Percentiles rank a stretch among this genome's conserved stretches.
Conservation (phyloP, 176 grass and related monocot genomes). For the Phragmites australis region DNA sequence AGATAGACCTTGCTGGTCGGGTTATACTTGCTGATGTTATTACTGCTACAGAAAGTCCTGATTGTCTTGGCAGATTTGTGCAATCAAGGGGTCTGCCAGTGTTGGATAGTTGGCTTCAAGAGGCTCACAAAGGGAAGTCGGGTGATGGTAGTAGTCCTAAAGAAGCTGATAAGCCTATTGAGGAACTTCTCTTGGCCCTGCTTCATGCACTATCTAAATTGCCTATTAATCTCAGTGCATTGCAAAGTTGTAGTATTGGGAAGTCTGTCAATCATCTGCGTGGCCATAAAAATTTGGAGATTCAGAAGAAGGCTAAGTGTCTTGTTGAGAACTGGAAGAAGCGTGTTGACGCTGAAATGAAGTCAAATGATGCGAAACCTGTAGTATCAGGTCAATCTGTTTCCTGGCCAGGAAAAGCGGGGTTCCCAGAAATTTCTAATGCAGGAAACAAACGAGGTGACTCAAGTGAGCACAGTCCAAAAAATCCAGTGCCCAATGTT, state of each 20-base stretch:
- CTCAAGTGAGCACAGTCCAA: conserved; percentile 44
- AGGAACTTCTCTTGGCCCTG: conserved; percentile 62
- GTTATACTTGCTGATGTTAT: conserved; percentile 78
- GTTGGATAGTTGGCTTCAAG: conserved; percentile 88
- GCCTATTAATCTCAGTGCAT: conserved; percentile 63
- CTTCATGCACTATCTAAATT: conserved; percentile 61
- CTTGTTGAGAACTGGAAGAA: conserved; percentile 79
- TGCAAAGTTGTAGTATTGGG: conserved; percentile 68
- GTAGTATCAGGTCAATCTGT: conserved; percentile 54
- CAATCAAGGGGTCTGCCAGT: conserved; percentile 77
- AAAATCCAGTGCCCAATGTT: conserved; percentile 35
- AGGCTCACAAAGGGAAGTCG: conserved; percentile 84
- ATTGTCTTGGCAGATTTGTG: conserved; percentile 76
- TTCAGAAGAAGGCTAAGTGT: conserved; percentile 63
- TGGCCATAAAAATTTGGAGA: conserved; percentile 54
- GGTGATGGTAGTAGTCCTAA: conserved; percentile 74
- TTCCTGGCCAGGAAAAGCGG: conserved; percentile 58
- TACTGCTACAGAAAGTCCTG: conserved; percentile 63
- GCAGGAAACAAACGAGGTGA: conserved; percentile 43
- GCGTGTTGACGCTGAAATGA: conserved; percentile 70
- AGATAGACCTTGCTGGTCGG: conserved; percentile 62
- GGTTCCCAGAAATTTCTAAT: conserved; percentile 53
- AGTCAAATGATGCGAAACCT: conserved; percentile 53
- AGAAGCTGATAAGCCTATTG: conserved; percentile 65
- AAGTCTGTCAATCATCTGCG: conserved; percentile 75